Base-by-base conservation (phyloP, 257 asterid species). In the Paraleonurus japonicus region DNA sequence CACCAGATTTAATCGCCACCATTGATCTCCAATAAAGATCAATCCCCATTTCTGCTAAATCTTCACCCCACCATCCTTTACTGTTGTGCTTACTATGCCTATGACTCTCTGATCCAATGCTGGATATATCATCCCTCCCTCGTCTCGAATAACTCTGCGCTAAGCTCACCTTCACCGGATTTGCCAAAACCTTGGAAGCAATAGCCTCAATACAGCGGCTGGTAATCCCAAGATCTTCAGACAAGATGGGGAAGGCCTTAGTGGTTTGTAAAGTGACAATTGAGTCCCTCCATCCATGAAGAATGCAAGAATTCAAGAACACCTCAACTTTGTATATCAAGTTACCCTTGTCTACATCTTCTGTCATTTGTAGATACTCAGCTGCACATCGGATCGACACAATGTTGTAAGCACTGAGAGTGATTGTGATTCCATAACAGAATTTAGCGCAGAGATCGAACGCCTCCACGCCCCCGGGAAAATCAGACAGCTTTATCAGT, bases 1-100 rank as follows among this genome's bases (percentile, higher is more conserved):
- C 96, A 11, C 87, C 81, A 0, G 97, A 85, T 75, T 89, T 86
- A 19, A 92, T 77, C 4, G 89, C 95, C 64, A 84, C 78, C 92
- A 92, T 86, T 17, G 89, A 81, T 74, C 99, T 85, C 96, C 96
- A 92, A 35, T 94, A 94, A 53, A 91, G 89, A 75, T 94, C 99
- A n/a, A 88, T 82, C 23, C 89, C 88, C 69, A 94, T 54, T 24
- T 92, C 99, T 0, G 96, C 95, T 60, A 94, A 61, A 48, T 94
- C 96, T 20, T 91, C 96, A 48, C 84, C 99, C 99, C 99, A 94
- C 97, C 99, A 91, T 16, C 88, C 89, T 60, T 83, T 87, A 6
- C 59, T 8, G 3, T 78, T 53, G 2, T 8, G 67, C 73, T 70
- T 83, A 65, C 74, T 53, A 19, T 0, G 74, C 77, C 89, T 74